phyloP scores from a whole-genome alignment of 1,284 basidiomycete species.

The Ceratobasidium sp. region DNA sequence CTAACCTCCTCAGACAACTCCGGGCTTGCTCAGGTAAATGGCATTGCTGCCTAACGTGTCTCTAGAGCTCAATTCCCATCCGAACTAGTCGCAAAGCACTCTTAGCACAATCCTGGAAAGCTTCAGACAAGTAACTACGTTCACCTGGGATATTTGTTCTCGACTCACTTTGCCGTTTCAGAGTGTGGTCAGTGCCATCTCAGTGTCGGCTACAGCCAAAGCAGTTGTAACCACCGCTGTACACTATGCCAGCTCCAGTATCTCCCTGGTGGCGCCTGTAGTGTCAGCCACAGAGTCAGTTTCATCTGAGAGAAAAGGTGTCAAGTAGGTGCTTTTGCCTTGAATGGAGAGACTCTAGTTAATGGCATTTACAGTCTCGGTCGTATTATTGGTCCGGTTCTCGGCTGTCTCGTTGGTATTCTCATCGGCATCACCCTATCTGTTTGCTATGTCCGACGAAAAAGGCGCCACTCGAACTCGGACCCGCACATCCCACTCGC shows the following conservation, averaged over 20 bases:
- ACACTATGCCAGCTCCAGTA: neutral
- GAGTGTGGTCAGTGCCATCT: conserved; percentile 35
- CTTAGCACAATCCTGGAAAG: conserved; percentile 9
- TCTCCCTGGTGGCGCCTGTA: neutral
- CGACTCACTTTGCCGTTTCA: neutral
- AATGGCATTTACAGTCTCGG: neutral
- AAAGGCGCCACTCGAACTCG: neutral
- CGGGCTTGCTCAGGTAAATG: conserved; percentile 14
- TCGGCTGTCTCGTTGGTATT: conserved; percentile 4
- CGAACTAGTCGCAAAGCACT: conserved; percentile 8
- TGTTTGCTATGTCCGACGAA: conserved; percentile 16
- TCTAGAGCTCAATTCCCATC: neutral
- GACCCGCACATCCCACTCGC: conserved; percentile 8
- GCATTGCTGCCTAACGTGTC: neutral
- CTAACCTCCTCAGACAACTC: neutral
- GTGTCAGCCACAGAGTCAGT: neutral
- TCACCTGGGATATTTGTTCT: neutral
- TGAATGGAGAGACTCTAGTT: neutral
- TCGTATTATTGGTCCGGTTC: conserved; percentile 3
- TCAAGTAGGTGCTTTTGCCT: neutral
- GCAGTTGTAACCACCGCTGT: neutral
- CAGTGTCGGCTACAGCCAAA: conserved; percentile 21
- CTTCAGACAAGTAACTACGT: neutral
- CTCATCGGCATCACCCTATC: neutral
- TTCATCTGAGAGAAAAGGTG: neutral